A percentile compares a stretch with the other conserved stretches of the same genome.
These are phyloP conservation scores for Penicillium sp. DNA, from an alignment of 2,329 filamentous ascomycete genomes.

Conservation along the genomic window DNA sequence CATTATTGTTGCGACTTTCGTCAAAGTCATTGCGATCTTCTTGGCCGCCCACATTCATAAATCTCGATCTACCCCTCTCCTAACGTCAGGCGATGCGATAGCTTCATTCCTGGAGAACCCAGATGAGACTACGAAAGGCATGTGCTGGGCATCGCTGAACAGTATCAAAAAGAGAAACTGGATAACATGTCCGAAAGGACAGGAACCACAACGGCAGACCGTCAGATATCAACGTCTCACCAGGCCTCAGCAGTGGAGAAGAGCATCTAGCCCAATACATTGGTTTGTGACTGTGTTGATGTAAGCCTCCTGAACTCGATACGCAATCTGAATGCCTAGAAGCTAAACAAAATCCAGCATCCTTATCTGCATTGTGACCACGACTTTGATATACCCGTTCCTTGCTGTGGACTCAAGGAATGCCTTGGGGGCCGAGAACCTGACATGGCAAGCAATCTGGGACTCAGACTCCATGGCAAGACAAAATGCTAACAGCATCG, in stretches of 20 bases:
- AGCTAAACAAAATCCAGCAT: too few species aligned
- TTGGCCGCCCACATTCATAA: slow-evolving; percentile 2
- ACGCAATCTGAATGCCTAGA: too few species aligned
- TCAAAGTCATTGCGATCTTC: slow-evolving; percentile 20
- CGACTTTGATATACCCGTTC: too few species aligned
- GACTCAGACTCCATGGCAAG: too few species aligned
- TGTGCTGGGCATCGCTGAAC: slow-evolving; percentile 8
- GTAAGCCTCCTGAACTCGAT: too few species aligned
- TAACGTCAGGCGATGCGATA: slow-evolving; percentile 32
- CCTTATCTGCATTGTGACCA: too few species aligned
- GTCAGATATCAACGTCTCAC: neutral
- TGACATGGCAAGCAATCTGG: too few species aligned
- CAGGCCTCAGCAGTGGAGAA: neutral
- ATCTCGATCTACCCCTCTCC: slow-evolving; percentile 2
- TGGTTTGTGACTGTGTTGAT: neutral
- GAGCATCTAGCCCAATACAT: neutral
- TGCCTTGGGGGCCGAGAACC: too few species aligned
- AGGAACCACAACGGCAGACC: neutral
- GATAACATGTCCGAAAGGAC: neutral
- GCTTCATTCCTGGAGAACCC: slow-evolving; percentile 26
- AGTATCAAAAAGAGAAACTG: neutral
- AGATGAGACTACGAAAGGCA: slow-evolving; percentile 11
- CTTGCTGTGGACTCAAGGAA: too few species aligned
- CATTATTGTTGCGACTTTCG: slow-evolving; percentile 5
- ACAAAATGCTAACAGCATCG: too few species aligned